Evolutionary conservation across 495 filamentous ascomycete genomes (phyloP).

Genomic region (Penicillium cataractarum): DNA sequence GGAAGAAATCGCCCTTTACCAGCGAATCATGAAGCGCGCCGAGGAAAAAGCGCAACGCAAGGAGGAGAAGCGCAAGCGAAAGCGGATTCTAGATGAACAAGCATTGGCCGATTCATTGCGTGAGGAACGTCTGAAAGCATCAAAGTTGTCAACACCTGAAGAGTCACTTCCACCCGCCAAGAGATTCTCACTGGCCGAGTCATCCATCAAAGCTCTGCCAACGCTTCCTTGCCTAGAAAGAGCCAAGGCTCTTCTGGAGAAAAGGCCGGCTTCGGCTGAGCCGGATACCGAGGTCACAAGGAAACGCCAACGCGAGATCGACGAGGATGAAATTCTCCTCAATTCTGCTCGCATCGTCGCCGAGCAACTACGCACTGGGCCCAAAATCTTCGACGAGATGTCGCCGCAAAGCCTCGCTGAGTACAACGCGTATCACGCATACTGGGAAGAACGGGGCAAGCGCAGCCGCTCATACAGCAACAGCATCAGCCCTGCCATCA

Average conservation of each 20-base stretch:
- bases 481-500: constrained; percentile 28
- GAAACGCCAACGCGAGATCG: constrained; percentile 33
- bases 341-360: constrained; percentile 48
- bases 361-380: constrained; percentile 43
- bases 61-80: constrained; percentile 29
- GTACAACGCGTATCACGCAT: constrained; percentile 1
- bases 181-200: constrained; percentile 37
- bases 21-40: constrained; percentile 17
- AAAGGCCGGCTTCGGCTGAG: constrained; percentile 22
- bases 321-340: constrained; percentile 49
- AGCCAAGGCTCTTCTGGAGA: constrained; percentile 32
- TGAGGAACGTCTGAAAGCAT: constrained; percentile 26
- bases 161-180: constrained; percentile 19
- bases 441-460: constrained; percentile 5
- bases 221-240: constrained; percentile 45
- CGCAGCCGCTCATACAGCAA: constrained; percentile 27
- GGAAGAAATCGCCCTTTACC: constrained; percentile 27
- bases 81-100: constrained; percentile 30
- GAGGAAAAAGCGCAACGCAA: constrained; percentile 14
- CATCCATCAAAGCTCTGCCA: constrained; percentile 40
- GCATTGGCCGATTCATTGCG: constrained; percentile 13
- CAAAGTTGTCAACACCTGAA: constrained; percentile 29
- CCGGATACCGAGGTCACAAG: constrained; percentile 24
- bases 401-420: neutral
- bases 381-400: constrained; percentile 33